These are phyloP conservation scores for Lasiodiplodia theobromae DNA, from an alignment of 2,329 filamentous ascomycete species.

Conservation along the genomic window DNA sequence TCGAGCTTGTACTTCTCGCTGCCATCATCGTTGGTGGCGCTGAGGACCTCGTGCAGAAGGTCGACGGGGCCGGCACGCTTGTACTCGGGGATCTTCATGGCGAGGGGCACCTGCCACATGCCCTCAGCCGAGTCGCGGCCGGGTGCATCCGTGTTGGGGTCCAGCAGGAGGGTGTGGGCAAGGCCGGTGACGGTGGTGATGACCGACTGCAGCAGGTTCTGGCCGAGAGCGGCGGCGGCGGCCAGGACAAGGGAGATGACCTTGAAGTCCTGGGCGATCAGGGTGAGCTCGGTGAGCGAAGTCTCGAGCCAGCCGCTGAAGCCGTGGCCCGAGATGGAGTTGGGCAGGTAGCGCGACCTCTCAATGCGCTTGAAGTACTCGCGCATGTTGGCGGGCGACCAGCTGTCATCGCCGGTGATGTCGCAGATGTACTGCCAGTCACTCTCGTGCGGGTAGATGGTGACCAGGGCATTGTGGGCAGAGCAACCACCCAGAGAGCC, in stretches of 20 bases:
- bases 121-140: conserved; percentile 54
- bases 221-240: conserved; percentile 61
- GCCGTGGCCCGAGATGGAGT: conserved; percentile 58
- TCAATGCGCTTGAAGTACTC: conserved; percentile 63
- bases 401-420: conserved; percentile 67
- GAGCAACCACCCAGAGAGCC: conserved; percentile 66
- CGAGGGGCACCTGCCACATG: conserved; percentile 62
- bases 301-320: conserved; percentile 65
- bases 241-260: conserved; percentile 61
- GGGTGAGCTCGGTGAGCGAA: conserved; percentile 57
- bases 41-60: conserved; percentile 60
- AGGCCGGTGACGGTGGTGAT: conserved; percentile 51
- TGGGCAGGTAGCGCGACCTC: conserved; percentile 60
- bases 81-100: conserved; percentile 52
- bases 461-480: conserved; percentile 67
- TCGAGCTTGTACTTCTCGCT: conserved; percentile 63
- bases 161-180: conserved; percentile 54
- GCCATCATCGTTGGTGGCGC: conserved; percentile 33
- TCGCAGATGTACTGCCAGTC: conserved; percentile 66
- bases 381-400: conserved; percentile 65
- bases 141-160: conserved; percentile 54
- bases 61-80: conserved; percentile 63
- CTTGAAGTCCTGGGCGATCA: conserved; percentile 61
- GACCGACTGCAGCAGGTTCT: conserved; percentile 35
- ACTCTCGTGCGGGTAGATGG: conserved; percentile 64